Evolutionary conservation across 768 basidiomycete species (phyloP), one percentile per base, ranked within the genome.

Genomic region (Termitomyces sp.): DNA sequence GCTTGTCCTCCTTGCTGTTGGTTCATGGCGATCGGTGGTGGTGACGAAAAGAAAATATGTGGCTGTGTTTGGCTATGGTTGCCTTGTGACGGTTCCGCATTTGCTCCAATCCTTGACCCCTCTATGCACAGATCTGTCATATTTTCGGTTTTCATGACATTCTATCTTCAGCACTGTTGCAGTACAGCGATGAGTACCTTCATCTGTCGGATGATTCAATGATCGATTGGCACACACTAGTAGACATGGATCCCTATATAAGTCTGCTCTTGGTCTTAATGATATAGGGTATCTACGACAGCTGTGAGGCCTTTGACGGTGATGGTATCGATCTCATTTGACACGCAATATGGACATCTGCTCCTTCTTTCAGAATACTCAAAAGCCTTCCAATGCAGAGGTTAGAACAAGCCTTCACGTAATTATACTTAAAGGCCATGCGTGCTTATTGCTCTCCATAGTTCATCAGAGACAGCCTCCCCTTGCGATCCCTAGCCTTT

Each of bases 1-100:
- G 46, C 53, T 40, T 57, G 61, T 47, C 46, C 54, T 23, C 53
- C 69, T 35, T 59, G 66, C 40, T 68, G 71, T 58, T 71, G 67
- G 41, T 70, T 68, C 55, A 73, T 63, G 58, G 23, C 35, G 23
- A 11, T 58, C 52, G 63, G 50, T 60, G 56, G 50, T 35, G 43
- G 54, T 37, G 32, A 38, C 23, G 27, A 50, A 58, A 60, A 63
- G 52, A 59, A 34, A 35, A 43, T 65, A 50, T 66, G 48, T 68
- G 48, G 34, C 47, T 25, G 17, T 65, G 37, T 62, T 66, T 64
- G 61, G 64, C 29, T 42, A n/a, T n/a, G n/a, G n/a, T n/a, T n/a
- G 25, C 8, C n/a, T 19, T 42, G 14, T 43, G 38, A 47, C 25
- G 23, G 31, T 19, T 25, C n/a, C n/a, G n/a, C n/a, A n/a, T n/a